These are phyloP conservation scores for Clavispora vitiphila DNA, from an alignment of 805 yeast genomes.

Conservation along the genomic window DNA sequence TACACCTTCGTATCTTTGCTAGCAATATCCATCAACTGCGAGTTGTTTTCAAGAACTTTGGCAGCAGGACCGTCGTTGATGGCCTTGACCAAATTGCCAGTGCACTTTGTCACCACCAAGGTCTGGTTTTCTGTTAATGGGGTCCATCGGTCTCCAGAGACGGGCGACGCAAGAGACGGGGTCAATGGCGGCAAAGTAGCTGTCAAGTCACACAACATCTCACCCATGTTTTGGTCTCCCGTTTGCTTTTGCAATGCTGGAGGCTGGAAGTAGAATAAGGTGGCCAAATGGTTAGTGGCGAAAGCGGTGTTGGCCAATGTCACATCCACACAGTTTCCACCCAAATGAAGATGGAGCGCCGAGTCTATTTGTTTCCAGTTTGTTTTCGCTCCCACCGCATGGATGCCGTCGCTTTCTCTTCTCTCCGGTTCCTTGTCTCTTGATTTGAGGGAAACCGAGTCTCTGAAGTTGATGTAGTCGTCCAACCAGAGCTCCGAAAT, in stretches of 20 bases:
- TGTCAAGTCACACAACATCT: conserved; percentile 24
- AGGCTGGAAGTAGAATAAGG: conserved; percentile 30
- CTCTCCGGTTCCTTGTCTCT: conserved; percentile 21
- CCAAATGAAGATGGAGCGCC: conserved; percentile 18
- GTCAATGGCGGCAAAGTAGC: conserved; percentile 19
- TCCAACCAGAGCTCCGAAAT: conserved; percentile 37
- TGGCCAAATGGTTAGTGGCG: conserved; percentile 28
- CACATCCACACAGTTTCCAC: conserved; percentile 14
- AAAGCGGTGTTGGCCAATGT: conserved; percentile 38
- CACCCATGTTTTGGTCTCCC: conserved; percentile 19
- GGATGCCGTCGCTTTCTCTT: conserved; percentile 31
- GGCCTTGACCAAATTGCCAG: conserved; percentile 56
- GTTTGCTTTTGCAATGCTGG: conserved; percentile 1
- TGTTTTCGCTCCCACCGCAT: conserved; percentile 29
- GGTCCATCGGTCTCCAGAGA: conserved; percentile 29
- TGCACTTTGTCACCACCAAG: conserved; percentile 43
- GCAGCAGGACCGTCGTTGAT: conserved; percentile 57
- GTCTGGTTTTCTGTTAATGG: conserved; percentile 21
- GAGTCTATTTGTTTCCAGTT: conserved; percentile 35
- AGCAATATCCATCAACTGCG: conserved; percentile 30
- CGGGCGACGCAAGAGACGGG: conserved; percentile 4
- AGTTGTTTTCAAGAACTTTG: conserved; percentile 44
- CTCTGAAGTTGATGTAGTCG: conserved; percentile 15
- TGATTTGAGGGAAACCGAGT: conserved; percentile 17
- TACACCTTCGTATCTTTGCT: conserved; percentile 42